Percentiles rank a stretch among this genome's conserved stretches.
Evolutionary conservation across 257 asterid genomes (phyloP).

Genomic region (Agastache rugosa): DNA sequence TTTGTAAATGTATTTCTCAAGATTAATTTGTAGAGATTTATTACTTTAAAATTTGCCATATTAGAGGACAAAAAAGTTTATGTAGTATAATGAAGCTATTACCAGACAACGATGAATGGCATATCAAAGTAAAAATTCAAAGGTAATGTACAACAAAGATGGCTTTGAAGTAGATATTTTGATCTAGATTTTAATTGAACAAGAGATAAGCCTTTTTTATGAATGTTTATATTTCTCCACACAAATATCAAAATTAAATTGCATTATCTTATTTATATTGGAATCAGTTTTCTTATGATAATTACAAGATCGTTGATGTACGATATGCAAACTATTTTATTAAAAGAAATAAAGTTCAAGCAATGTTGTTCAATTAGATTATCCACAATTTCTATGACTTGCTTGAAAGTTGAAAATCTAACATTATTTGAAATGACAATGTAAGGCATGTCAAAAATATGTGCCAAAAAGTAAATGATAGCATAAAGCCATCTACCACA

Average conservation of each 20-base stretch:
- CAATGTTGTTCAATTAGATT: too few species aligned
- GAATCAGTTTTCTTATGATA: too few species aligned
- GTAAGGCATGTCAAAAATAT: too few species aligned
- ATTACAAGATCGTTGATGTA: too few species aligned
- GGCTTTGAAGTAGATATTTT: background rate
- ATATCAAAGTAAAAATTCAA: background rate
- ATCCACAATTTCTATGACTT: too few species aligned
- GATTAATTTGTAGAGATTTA: background rate
- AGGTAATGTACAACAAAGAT: background rate
- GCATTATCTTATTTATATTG: background rate
- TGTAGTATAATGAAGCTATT: background rate
- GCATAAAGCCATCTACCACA: background rate
- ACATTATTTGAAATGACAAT: too few species aligned
- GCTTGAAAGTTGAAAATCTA: background rate
- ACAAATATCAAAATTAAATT: background rate
- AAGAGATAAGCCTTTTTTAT: too few species aligned
- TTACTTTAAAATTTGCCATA: background rate
- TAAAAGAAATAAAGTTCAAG: background rate
- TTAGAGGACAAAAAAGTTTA: background rate
- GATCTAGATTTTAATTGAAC: background rate
- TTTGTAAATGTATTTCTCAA: background rate
- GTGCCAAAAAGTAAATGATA: background rate
- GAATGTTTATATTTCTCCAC: background rate
- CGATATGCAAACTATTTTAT: background rate
- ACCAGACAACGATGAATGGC: background rate